Evolutionary conservation across 495 filamentous ascomycete species (phyloP), one percentile per base, ranked within the genome.

Genomic region (Annulohypoxylon nitens): DNA sequence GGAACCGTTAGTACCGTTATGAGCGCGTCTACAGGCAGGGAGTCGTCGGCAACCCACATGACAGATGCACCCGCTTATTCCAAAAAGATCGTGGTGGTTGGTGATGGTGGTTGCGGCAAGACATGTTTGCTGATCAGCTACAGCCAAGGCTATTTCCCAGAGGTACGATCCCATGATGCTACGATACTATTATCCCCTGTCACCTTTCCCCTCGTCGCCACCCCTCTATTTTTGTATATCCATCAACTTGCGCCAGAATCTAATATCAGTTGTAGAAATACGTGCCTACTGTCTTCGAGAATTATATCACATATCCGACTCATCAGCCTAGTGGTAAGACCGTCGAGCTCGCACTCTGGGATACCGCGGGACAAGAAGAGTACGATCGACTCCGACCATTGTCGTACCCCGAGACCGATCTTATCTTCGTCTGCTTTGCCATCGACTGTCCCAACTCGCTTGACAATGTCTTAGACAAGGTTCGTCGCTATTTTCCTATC

Each of bases 381-480:
- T 99, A 99, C 81, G 96, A 99, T 81, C 92, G 96, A 72, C 85
- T 99, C 70, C 91, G 96, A 67, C 96, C 96, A 36, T 89, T 99
- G 33, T 98, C 95, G 34, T 99, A 99, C 80, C 96, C 96, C 2
- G 96, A 98, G 81, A 99, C 96, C 20, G 97, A 99, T 79, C 89
- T 99, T 14, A 87, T 98, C 45, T 98, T 99, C 80, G 96, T 99
- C 74, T 99, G 96, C 86, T 99, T 99, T 83, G 97, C 97, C 65
- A 97, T 99, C 70, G 96, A 99, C 84, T 99, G 97, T 81, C 96
- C 96, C 16, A 97, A 97, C 78, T 98, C 96, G 8, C 83, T 99
- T 53, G 96, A 99, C 74, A 99, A 99, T 78, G 96, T 99, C 61
- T 91, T 98, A 85, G 96, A 99, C 84, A 99, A 99, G 90, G 96